These are phyloP conservation scores for Neurospora sp. DNA, from an alignment of 495 filamentous ascomycete species.

Conservation along the genomic window DNA sequence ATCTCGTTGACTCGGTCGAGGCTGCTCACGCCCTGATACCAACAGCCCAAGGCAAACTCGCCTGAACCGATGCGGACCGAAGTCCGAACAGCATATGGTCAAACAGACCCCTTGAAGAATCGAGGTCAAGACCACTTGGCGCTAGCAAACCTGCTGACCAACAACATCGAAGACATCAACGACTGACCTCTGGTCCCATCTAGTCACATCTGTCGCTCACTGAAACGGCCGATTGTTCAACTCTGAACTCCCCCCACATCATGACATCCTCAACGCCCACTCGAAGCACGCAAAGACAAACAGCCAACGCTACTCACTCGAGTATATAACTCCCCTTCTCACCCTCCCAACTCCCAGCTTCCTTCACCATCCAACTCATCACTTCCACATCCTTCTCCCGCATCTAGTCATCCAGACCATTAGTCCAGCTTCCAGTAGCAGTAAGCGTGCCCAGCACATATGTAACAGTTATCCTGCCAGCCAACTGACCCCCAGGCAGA, in stretches of 20 bases:
- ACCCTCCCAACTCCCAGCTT: neutral
- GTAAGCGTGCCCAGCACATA: neutral
- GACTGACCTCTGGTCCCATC: neutral
- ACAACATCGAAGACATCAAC: neutral
- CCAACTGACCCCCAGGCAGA: neutral
- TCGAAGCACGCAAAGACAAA: neutral
- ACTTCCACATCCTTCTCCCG: neutral
- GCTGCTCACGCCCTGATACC: neutral
- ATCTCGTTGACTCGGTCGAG: neutral
- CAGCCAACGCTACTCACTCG: neutral
- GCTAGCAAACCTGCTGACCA: neutral
- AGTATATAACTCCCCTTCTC: neutral
- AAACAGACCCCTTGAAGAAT: neutral
- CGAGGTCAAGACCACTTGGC: neutral
- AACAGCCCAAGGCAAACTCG: neutral
- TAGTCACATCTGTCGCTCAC: neutral
- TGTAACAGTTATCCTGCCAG: neutral
- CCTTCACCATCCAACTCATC: neutral
- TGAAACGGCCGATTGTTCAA: neutral
- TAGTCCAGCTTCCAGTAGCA: neutral
- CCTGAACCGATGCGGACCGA: neutral
- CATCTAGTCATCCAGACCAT: neutral
- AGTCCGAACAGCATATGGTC: neutral
- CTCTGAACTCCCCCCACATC: accelerated
- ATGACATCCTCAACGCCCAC: neutral